Evolutionary conservation across 306 rosid genomes (phyloP), one percentile per base, ranked within the genome.

Genomic region (Senna tora): DNA sequence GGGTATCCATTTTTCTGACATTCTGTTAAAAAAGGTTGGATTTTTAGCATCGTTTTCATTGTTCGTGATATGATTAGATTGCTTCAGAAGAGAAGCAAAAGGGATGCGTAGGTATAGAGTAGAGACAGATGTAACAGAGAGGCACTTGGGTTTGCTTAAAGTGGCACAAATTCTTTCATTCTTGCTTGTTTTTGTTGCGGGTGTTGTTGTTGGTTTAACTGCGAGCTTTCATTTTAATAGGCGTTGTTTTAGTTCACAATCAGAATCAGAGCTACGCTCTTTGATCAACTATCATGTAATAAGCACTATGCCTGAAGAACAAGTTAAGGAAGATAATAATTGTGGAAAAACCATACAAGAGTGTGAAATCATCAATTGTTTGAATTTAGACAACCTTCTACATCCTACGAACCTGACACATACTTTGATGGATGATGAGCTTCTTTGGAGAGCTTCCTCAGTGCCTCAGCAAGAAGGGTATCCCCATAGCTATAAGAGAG

Each of bases 361-460:
- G 34, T 69, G 71, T 17, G 74, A 69, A 45, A 81, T 46, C 21
- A 34, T 59, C 9, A 68, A 84, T 72, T 85, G 87, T 50, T 61
- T 65, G 54, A 77, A 82, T 65, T 49, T 86, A 53, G 65, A 54
- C 0, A 9, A 54, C 5, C 82, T 83, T 80, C 50, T 89, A 3
- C 72, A 80, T 68, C 97, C 96, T 0, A 32, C 56, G 15, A 87
- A 80, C 61, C 67, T 94, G 77, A 77, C 67, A 0, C 99, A 94
- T 54, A 30, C 45, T 5, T 49, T 94, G 78, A 71, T 86, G 0
- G 97, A 94, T 17, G 72, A 82, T 3, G 90, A 89, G 76, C 95
- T 94, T 16, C 82, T 94, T 32, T 94, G 99, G 99, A 89, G 90
- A 70, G 96, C 97, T 76, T 91, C 99, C 55, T 79, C 89, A 85